Evolutionary conservation across 495 filamentous ascomycete genomes (phyloP), one percentile per base, ranked within the genome.

Genomic region (Xylaria nigripes): DNA sequence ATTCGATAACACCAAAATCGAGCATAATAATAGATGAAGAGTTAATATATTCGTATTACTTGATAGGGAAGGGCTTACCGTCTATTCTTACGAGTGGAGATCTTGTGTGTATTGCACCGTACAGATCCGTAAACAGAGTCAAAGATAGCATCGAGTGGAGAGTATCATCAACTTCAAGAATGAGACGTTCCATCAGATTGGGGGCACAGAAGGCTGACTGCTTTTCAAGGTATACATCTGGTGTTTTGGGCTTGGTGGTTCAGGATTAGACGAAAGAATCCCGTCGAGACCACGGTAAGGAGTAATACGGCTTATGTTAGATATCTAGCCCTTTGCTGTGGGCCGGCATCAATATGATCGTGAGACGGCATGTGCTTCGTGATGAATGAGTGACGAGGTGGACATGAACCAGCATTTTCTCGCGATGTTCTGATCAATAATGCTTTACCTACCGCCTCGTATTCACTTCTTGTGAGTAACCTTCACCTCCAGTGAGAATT

Each of bases 11-110:
- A 24, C 19, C 27, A 25, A 2, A 46, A 48, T n/a, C n/a, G 18
- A 15, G 27, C 30, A 6, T 9, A 43, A 34, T 29, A 25, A 41
- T 16, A 22, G 49, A 40, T 5, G 16, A 3, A 40, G 15, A 3
- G 16, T 12, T 40, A 36, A 8, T 8, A 36, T 15, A 5, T 36
- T 8, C 32, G 2, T 13, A 12, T 8, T 15, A 8, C 8, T 27
- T 9, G 9, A 24, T n/a, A 19, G 41, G 52, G 23, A 18, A 45
- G 21, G 19, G 63, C 65, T 59, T 34, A 68, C 65, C 54, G 49
- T 51, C 55, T 58, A 12, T 60, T 58, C n/a, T 65, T 65, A 43
- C 55, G 53, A 15, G 62, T 55, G 18, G 62, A 60, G 13, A 63
- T 30, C 19, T 57, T 61, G 51, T 57, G 51, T 52, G 52, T 13